Evolutionary conservation across 2,329 filamentous ascomycete genomes (phyloP).

Genomic region (Botrytis deweyae): DNA sequence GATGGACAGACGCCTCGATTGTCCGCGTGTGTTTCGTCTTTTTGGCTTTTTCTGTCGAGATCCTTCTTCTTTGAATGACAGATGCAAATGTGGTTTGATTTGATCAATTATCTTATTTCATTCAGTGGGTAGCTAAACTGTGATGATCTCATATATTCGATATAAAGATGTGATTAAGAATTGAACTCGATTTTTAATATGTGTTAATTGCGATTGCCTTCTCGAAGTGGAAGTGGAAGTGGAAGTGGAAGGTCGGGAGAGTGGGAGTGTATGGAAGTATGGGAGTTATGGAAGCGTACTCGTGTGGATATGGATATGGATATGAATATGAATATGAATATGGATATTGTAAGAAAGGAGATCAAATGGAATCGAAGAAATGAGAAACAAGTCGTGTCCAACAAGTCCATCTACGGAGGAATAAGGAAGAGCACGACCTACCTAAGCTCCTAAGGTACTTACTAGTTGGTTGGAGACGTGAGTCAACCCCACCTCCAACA

Average conservation of each 20-base stretch:
- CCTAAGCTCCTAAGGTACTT: neutral
- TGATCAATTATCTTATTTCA: neutral
- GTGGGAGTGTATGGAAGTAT: neutral
- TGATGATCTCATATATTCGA: neutral
- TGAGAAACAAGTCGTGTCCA: neutral
- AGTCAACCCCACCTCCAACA: slow-evolving; percentile 1
- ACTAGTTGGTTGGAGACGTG: neutral
- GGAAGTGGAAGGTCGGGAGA: neutral
- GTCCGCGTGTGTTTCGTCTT: neutral
- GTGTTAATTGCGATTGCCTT: neutral
- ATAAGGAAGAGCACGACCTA: neutral
- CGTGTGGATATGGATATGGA: neutral
- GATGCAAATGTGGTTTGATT: neutral
- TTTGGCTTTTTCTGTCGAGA: neutral
- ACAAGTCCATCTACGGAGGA: neutral
- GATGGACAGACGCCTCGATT: neutral
- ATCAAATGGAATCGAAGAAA: neutral
- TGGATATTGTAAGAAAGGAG: neutral
- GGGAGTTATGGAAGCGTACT: neutral
- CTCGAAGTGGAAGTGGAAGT: neutral
- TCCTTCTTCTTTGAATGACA: neutral
- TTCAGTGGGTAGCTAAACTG: neutral
- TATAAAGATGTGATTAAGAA: neutral
- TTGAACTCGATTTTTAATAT: neutral
- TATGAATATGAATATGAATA: too few species aligned